A percentile compares a stretch with the other conserved stretches of the same genome.
Evolutionary conservation across 2,329 filamentous ascomycete genomes (phyloP).

Genomic region (Talaromyces sp.): DNA sequence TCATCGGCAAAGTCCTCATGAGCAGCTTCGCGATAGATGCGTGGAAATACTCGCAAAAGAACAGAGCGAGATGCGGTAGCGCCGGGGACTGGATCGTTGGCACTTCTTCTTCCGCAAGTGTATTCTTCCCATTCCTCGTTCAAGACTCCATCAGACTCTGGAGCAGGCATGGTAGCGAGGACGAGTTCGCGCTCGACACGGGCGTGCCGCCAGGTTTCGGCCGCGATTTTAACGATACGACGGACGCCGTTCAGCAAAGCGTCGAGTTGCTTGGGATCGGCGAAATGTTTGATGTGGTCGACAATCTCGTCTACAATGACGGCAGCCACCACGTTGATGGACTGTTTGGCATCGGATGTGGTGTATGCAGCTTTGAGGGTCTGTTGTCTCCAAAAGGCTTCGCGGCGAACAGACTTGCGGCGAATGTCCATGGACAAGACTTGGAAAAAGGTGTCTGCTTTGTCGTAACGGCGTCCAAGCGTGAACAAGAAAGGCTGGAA

Average conservation of each 20-base stretch:
- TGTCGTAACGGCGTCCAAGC: conserved; percentile 49
- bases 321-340: conserved; percentile 51
- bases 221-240: conserved; percentile 53
- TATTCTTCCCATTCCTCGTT: conserved; percentile 37
- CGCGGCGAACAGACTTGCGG: conserved; percentile 51
- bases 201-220: conserved; percentile 55
- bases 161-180: conserved; percentile 44
- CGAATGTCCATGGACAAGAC: conserved; percentile 53
- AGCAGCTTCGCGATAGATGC: conserved; percentile 48
- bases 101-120: conserved; percentile 15
- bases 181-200: conserved; percentile 54
- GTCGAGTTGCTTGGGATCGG: conserved; percentile 47
- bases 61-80: conserved; percentile 30
- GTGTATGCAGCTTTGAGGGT: conserved; percentile 55
- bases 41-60: conserved; percentile 48
- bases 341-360: conserved; percentile 51
- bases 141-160: conserved; percentile 26
- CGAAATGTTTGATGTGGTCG: conserved; percentile 49
- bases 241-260: conserved; percentile 47
- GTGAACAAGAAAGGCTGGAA: conserved; percentile 57
- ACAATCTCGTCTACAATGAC: conserved; percentile 55
- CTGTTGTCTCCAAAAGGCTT: conserved; percentile 55
- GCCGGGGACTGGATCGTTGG: conserved; percentile 5
- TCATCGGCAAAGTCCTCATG: conserved; percentile 45
- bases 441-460: conserved; percentile 51